Base-by-base conservation (phyloP, 345 rosid species). In the Camelina neglecta region DNA sequence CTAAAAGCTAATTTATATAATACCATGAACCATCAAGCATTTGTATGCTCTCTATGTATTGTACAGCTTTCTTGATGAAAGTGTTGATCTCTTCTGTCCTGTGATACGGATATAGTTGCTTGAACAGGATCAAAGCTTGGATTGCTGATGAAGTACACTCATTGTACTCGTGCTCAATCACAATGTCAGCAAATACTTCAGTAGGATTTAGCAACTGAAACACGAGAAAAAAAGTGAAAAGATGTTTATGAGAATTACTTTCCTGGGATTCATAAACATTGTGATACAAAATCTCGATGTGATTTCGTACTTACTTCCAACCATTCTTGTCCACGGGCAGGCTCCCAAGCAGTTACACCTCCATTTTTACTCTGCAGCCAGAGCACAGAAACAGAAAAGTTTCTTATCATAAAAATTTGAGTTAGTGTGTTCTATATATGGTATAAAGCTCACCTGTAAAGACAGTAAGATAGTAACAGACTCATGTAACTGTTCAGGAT, bases 391-490 rank as follows among this genome's bases (percentile, higher is more conserved):
- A 76, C 23, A 70, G 4, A 39, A 41, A 15, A 0, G 42, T 1
- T 42, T 42, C 39, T 4, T 16, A 38, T 35, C 31, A 48, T 10
- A 24, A 39, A 33, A 47, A 57, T 55, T 8, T 50, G 0, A 50
- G 51, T 6, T n/a, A 49, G 12, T 48, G 65, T 2, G 9, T 38
- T 49, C 49, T 65, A 41, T 41, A 12, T 60, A 42, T 6, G 11
- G 42, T 45, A 47, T 9, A 58, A 57, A 57, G 44, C 55, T 79
- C 58, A 87, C 95, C 81, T 88, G 93, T 44, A 85, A 59, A 50
- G 97, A 88, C 6, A 89, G 80, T 8, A 91, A 55, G 60, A 89
- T 71, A 69, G 79, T 77, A 74, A 91, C 93, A 29, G 91, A 73
- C 78, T 91, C 88, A 26, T 78, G 83, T 26, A 89, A 53, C 8